Conservation (phyloP, 139 green algal species). For the Tetradesmus lagerheimii region DNA sequence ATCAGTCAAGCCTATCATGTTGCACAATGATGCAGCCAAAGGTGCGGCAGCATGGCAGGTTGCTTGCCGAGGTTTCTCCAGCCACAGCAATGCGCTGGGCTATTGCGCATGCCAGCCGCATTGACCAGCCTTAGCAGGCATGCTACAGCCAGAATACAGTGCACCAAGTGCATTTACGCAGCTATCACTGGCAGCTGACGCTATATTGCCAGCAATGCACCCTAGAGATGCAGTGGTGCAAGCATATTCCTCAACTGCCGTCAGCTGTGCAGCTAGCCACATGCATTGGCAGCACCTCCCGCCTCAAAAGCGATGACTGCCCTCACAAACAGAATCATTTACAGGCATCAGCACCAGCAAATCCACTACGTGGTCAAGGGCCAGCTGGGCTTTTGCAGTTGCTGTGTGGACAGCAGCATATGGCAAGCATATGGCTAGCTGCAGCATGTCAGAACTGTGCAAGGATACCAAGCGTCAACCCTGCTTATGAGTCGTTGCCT, state of each 20-base stretch:
- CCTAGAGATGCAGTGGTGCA: neutral
- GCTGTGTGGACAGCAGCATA: too few relatives aligned
- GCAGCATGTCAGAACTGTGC: neutral
- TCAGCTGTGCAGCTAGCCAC: too few relatives aligned
- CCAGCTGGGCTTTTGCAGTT: too few relatives aligned
- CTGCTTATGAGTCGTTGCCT: too few relatives aligned
- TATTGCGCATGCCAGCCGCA: neutral
- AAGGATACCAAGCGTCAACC: neutral
- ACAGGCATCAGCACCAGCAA: too few relatives aligned
- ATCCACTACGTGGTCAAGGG: too few relatives aligned
- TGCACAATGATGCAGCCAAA: slow-evolving; percentile 18
- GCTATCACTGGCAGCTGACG: neutral
- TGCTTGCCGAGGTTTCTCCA: neutral
- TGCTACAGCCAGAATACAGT: too few relatives aligned
- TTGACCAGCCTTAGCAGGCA: too few relatives aligned
- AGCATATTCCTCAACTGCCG: neutral
- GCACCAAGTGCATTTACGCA: too few relatives aligned
- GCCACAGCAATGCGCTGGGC: neutral
- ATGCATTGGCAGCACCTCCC: neutral
- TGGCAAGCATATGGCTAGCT: neutral
- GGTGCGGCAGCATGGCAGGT: neutral
- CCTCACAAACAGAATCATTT: too few relatives aligned
- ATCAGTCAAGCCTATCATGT: neutral
- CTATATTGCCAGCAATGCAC: neutral
- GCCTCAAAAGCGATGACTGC: neutral